phyloP scores from a whole-genome alignment of 2,329 filamentous ascomycete species.

The Coleophoma eucalyptorum region DNA sequence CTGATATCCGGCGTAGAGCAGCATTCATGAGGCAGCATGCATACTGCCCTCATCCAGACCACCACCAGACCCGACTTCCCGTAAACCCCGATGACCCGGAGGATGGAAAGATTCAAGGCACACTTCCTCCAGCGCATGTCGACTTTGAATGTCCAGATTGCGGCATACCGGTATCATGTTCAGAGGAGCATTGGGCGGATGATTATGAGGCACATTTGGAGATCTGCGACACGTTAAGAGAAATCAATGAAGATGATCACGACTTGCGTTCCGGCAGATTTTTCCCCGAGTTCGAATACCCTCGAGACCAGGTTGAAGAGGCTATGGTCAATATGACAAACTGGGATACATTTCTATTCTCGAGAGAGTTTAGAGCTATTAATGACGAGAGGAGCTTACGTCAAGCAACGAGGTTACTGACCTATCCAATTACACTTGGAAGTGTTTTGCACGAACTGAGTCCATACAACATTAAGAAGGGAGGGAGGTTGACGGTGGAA shows the following conservation, averaged over 20 bases:
- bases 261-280: conserved; percentile 85
- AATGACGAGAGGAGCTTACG: conserved; percentile 88
- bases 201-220: conserved; percentile 92
- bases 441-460: conserved; percentile 93
- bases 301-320: conserved; percentile 85
- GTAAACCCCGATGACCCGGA: conserved; percentile 62
- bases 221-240: conserved; percentile 83
- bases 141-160: conserved; percentile 96
- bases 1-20: conserved; percentile 81
- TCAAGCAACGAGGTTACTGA: conserved; percentile 88
- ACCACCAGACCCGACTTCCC: conserved; percentile 70
- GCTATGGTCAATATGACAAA: conserved; percentile 95
- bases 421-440: conserved; percentile 88
- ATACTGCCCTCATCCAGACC: conserved; percentile 86
- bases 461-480: conserved; percentile 77
- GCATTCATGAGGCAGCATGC: conserved; percentile 92
- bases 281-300: conserved; percentile 93
- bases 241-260: conserved; percentile 98
- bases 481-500: conserved; percentile 76
- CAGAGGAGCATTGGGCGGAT: conserved; percentile 90
- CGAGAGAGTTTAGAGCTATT: conserved; percentile 84
- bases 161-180: conserved; percentile 90
- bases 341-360: conserved; percentile 97
- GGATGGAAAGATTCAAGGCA: conserved; percentile 50
- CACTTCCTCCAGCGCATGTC: conserved; percentile 72